These are phyloP conservation scores for Pichia sp. DNA, from an alignment of 1,139 yeast genomes.

Conservation along the genomic window DNA sequence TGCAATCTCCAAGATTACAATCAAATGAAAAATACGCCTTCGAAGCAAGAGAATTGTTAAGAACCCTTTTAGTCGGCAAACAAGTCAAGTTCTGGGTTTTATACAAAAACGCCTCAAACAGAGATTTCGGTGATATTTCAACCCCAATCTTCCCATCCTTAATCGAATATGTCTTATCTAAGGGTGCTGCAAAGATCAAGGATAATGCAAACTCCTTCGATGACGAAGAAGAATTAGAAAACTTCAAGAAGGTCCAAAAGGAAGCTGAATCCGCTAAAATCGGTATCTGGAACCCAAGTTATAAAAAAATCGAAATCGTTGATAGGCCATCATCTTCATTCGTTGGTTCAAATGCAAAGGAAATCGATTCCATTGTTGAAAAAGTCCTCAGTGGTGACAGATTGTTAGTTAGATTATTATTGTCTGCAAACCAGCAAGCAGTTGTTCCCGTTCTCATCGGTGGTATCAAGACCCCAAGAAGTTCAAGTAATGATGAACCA, in stretches of 20 bases:
- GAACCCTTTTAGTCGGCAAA: conserved; percentile 68
- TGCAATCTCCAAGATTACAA: conserved; percentile 48
- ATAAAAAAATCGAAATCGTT: conserved; percentile 34
- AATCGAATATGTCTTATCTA: conserved; percentile 52
- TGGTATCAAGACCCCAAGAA: conserved; percentile 71
- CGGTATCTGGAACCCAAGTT: conserved; percentile 56
- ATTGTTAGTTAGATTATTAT: conserved; percentile 54
- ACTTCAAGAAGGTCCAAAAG: conserved; percentile 43
- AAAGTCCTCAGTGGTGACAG: conserved; percentile 80
- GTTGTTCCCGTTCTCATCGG: conserved; percentile 65
- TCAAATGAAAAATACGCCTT: conserved; percentile 44
- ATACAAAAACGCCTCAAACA: conserved; percentile 46
- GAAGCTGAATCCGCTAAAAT: conserved; percentile 46
- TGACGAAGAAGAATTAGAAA: conserved; percentile 37
- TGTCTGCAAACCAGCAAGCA: conserved; percentile 42
- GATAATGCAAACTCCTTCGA: conserved; percentile 49
- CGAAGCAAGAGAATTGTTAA: conserved; percentile 59
- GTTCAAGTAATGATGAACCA: conserved; percentile 42
- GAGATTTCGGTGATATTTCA: conserved; percentile 72
- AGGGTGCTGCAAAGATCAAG: conserved; percentile 64
- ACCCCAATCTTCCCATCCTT: conserved; percentile 65
- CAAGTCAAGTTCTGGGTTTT: conserved; percentile 59
- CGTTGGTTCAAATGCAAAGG: conserved; percentile 39
- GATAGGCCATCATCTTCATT: conserved; percentile 35
- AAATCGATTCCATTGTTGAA: conserved; percentile 64